A percentile compares a stretch with the other conserved stretches of the same genome.
Evolutionary conservation across 164 flowering plant species (phyloP).

Genomic region (Protea cynaroides): DNA sequence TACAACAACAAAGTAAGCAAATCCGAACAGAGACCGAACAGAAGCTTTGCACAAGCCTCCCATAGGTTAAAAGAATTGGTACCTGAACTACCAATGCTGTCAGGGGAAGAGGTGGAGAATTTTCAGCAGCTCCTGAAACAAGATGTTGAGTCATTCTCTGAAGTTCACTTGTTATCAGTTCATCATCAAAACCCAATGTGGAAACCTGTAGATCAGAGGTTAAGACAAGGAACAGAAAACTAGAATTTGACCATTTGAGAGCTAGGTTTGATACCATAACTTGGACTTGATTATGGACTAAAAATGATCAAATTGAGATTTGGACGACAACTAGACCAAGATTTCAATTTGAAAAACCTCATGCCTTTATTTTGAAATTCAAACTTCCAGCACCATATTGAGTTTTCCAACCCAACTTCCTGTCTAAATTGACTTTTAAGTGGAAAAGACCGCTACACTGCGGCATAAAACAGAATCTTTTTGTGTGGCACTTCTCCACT

Average conservation of each 20-base stretch:
- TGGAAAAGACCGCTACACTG: too few species aligned
- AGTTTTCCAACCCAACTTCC: neutral
- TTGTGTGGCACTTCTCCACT: too few species aligned
- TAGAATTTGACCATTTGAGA: neutral
- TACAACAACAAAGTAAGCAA: too few species aligned
- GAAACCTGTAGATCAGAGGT: slow-evolving; percentile 43
- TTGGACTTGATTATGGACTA: neutral
- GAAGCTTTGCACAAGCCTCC: too few species aligned
- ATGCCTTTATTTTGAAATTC: neutral
- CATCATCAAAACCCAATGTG: slow-evolving; percentile 49
- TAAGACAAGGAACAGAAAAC: neutral
- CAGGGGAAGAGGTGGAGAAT: slow-evolving; percentile 64
- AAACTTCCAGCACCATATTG: neutral
- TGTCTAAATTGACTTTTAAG: too few species aligned
- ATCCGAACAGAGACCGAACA: too few species aligned
- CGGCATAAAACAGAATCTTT: too few species aligned
- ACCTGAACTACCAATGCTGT: slow-evolving; percentile 86
- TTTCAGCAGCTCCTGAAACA: slow-evolving; percentile 43
- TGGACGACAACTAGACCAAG: neutral
- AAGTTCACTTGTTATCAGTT: slow-evolving; percentile 43
- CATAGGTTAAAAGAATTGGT: too few species aligned
- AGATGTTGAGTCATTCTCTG: slow-evolving; percentile 57
- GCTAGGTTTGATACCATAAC: neutral
- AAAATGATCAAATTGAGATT: neutral
- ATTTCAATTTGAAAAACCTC: neutral